Conservation (phyloP, 2,329 filamentous ascomycete genomes). For the Clarireedia sp. region DNA sequence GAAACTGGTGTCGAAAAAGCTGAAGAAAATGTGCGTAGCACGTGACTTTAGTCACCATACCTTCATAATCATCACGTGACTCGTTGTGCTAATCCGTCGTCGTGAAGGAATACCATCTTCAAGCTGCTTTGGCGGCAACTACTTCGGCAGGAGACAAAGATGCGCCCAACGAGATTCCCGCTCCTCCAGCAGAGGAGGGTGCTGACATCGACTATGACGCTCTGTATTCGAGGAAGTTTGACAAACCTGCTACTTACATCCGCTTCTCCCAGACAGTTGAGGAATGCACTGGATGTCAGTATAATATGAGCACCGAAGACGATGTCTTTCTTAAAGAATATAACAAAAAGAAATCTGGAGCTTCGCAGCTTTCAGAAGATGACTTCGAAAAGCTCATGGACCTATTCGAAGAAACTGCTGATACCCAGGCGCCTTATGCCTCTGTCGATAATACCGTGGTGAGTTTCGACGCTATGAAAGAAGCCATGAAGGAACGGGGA, state of each 20-base stretch:
- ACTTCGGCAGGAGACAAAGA: conserved; percentile 22
- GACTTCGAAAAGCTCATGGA: conserved; percentile 92
- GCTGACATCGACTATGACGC: conserved; percentile 72
- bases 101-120: conserved; percentile 30
- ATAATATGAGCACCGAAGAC: conserved; percentile 93
- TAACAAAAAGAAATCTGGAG: conserved; percentile 63
- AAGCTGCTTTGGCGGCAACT: conserved; percentile 26
- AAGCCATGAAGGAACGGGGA: conserved; percentile 46
- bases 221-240: conserved; percentile 72
- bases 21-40: conserved; percentile 83
- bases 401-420: conserved; percentile 83
- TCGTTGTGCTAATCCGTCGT: too few species aligned
- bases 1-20: conserved; percentile 95
- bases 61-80: neutral
- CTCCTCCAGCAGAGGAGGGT: conserved; percentile 56
- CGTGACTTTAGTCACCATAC: conserved; percentile 1
- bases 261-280: conserved; percentile 97
- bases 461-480: conserved; percentile 67
- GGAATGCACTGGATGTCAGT: conserved; percentile 81
- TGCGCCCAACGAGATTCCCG: conserved; percentile 43
- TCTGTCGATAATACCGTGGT: conserved; percentile 83
- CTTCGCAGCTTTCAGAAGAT: conserved; percentile 70
- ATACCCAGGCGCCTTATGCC: conserved; percentile 78
- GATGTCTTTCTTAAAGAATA: conserved; percentile 74
- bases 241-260: conserved; percentile 86